These are phyloP conservation scores for Aspergillus sclerotioniger DNA, from an alignment of 495 filamentous ascomycete genomes.

Conservation along the genomic window DNA sequence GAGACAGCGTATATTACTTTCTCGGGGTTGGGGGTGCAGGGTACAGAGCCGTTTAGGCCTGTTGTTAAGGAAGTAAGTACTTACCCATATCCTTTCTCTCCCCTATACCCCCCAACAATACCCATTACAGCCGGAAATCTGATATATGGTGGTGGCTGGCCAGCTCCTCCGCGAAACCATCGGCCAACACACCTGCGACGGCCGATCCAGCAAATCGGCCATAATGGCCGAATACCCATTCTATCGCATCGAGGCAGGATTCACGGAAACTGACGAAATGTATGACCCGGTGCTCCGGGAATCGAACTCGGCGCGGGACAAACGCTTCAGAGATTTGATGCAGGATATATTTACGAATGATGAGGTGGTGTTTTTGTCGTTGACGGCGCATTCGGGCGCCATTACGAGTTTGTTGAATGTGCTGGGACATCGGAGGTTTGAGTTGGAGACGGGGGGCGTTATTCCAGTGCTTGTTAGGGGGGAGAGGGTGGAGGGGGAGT, in stretches of 20 bases:
- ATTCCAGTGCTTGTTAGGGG: conserved; percentile 69
- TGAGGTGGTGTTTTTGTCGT: conserved; percentile 58
- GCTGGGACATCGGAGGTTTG: conserved; percentile 64
- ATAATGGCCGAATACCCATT: conserved; percentile 59
- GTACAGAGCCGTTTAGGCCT: conserved; percentile 55
- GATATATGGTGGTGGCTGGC: too few species aligned
- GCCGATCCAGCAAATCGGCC: conserved; percentile 55
- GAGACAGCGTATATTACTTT: conserved; percentile 65
- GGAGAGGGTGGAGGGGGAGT: conserved; percentile 31
- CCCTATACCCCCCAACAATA: too few species aligned
- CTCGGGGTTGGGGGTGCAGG: conserved; percentile 49
- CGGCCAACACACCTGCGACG: conserved; percentile 79
- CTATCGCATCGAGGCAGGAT: conserved; percentile 62
- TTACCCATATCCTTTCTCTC: neutral
- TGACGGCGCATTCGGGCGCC: conserved; percentile 73
- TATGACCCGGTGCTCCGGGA: conserved; percentile 57
- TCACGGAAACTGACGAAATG: conserved; percentile 60
- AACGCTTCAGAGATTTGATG: conserved; percentile 53
- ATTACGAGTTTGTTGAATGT: conserved; percentile 60
- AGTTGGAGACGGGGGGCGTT: conserved; percentile 63
- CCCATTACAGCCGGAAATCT: too few species aligned
- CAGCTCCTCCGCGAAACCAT: conserved; percentile 68
- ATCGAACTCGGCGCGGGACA: conserved; percentile 52
- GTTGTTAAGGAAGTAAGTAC: conserved; percentile 61
- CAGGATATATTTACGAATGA: conserved; percentile 64